These are phyloP conservation scores for Phytophthora sp. DNA, from an alignment of 352 stramenopile genomes.

Conservation along the genomic window DNA sequence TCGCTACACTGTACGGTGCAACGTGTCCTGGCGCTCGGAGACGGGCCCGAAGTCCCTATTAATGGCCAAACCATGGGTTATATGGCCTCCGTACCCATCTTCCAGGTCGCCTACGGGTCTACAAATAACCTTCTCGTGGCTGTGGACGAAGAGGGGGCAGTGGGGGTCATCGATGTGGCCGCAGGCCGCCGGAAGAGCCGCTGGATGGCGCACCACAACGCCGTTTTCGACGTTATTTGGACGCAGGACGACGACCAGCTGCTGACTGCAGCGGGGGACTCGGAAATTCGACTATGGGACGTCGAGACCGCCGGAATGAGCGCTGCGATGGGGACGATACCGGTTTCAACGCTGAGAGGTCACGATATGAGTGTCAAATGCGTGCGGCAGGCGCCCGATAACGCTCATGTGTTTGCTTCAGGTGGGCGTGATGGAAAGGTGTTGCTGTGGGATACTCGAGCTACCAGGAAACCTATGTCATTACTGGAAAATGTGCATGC, in stretches of 20 bases:
- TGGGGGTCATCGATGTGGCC: slow-evolving; percentile 47
- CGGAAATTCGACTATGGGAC: slow-evolving; percentile 62
- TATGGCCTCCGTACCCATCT: slow-evolving; percentile 42
- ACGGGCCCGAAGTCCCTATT: slow-evolving; percentile 12
- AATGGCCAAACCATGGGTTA: slow-evolving; percentile 15
- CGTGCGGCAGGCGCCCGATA: slow-evolving; percentile 53
- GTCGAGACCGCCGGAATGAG: slow-evolving; percentile 38
- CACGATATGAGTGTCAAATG: slow-evolving; percentile 84
- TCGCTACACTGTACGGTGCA: slow-evolving; percentile 43
- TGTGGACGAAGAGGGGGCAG: slow-evolving; percentile 64
- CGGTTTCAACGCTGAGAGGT: slow-evolving; percentile 45
- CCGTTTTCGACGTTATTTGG: slow-evolving; percentile 77
- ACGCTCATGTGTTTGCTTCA: slow-evolving; percentile 54
- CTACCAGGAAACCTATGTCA: slow-evolving; percentile 34
- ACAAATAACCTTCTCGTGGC: slow-evolving; percentile 41
- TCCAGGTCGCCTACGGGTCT: slow-evolving; percentile 60
- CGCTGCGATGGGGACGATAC: too few relatives aligned
- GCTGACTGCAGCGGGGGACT: slow-evolving; percentile 65
- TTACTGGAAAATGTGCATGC: slow-evolving; percentile 50
- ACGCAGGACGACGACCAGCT: slow-evolving; percentile 53
- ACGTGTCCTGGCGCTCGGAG: slow-evolving; percentile 26
- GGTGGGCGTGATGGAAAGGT: slow-evolving; percentile 68
- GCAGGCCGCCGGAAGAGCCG: slow-evolving; percentile 32
- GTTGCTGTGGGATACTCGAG: slow-evolving; percentile 62
- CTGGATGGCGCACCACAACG: slow-evolving; percentile 69